Evolutionary conservation across 345 rosid genomes (phyloP), one percentile per base, ranked within the genome.

Genomic region (Salix purpurea): DNA sequence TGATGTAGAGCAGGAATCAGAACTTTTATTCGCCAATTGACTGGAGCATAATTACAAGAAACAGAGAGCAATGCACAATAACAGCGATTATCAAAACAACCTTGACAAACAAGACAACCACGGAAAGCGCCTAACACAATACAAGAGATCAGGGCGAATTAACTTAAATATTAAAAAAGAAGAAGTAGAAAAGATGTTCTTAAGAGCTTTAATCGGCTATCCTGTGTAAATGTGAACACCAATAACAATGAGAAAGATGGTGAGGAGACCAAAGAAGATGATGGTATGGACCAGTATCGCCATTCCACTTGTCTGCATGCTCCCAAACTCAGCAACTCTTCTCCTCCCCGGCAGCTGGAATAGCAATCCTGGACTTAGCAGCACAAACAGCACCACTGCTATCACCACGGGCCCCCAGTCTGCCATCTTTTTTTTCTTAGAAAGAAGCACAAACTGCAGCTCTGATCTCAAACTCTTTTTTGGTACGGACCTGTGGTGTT

Each of bases 201-300:
- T 48, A 42, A 34, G 5, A 19, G 11, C 18, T 40, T 2, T 1
- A 10, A 5, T 18, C 18, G 15, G 62, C 76, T 76, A 80, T 32
- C 80, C 83, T 3, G 83, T 76, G 65, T 80, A 11, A 36, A 80
- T 80, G 23, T 76, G 74, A 71, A 76, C 83, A 67, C 83, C 83
- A 28, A 80, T 76, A 4, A 77, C 83, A 18, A 80, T 46, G 67
- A 76, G 74, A 28, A 80, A 80, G 54, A 80, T 80, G 56, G 83
- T 80, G 28, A 80, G 13, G 68, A 80, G 83, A 42, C 70, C 80
- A 28, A 80, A 80, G 77, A 52, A 80, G 48, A 80, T 65, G 69
- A 80, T 67, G 52, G 80, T 67, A 36, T 80, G 83, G 67, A 80
- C 79, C 14, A 80, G 15, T 30, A 80, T 76, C 34, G 83, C 72